Percentiles rank a stretch among this genome's conserved stretches.
Conservation (phyloP, 2,329 filamentous ascomycete genomes). For the Claviceps monticola region DNA sequence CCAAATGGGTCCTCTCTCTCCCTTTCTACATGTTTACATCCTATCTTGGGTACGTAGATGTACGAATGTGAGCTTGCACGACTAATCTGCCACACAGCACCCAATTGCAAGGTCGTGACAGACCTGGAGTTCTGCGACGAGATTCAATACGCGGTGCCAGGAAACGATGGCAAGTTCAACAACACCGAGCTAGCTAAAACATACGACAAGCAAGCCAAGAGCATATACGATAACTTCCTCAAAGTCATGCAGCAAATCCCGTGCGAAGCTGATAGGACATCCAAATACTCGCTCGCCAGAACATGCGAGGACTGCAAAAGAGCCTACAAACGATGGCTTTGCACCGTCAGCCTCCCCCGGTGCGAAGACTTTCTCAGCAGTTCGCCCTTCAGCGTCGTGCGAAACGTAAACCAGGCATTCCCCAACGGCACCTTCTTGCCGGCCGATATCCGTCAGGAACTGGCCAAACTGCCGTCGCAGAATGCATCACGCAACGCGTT, state of each 20-base stretch:
- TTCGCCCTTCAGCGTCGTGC: conserved; percentile 30
- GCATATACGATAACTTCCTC: conserved; percentile 63
- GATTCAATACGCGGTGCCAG: conserved; percentile 82
- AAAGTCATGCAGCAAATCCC: conserved; percentile 72
- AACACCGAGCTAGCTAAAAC: conserved; percentile 49
- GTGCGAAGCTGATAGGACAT: conserved; percentile 61
- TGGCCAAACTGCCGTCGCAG: conserved; percentile 12
- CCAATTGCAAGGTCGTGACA: conserved; percentile 75
- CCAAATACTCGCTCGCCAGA: conserved; percentile 68
- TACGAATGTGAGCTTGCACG: too few relatives aligned
- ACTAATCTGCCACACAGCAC: conserved; percentile 30
- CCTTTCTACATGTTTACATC: too few relatives aligned
- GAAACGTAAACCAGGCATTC: conserved; percentile 60
- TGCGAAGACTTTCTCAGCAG: conserved; percentile 67
- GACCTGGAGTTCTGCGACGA: conserved; percentile 81
- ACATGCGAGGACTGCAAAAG: conserved; percentile 60
- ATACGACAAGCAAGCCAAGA: conserved; percentile 64
- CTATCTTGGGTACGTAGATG: too few relatives aligned
- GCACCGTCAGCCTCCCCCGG: conserved; percentile 80
- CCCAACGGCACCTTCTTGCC: conserved; percentile 50
- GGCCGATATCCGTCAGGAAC: conserved; percentile 15
- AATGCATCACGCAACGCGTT: conserved; percentile 50
- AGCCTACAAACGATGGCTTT: conserved; percentile 92
- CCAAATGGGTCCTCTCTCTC: too few relatives aligned
- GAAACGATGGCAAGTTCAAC: conserved; percentile 51